phyloP scores from a whole-genome alignment of 225 moss, liverwort and hornwort genomes.

The Pseudisothecium myosuroides region DNA sequence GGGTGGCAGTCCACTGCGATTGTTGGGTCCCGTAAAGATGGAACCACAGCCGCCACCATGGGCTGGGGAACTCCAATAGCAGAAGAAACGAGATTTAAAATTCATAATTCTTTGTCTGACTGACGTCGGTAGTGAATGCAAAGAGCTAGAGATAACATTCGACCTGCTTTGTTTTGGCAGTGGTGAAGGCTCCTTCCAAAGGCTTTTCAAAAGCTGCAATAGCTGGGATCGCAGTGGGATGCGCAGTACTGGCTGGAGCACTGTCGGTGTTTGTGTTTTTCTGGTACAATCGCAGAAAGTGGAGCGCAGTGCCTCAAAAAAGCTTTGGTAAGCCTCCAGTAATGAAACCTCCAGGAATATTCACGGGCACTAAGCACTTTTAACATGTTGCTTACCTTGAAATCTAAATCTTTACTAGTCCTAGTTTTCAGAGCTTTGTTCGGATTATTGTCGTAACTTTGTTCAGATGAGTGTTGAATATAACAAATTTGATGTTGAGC shows the following conservation, averaged over 20 bases:
- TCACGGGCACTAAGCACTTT: neutral
- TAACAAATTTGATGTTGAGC: neutral
- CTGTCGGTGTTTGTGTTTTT: neutral
- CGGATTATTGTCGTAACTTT: neutral
- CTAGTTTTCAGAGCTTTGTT: neutral
- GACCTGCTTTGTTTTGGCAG: slow-evolving; percentile 8
- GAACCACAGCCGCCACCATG: neutral
- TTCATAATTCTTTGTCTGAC: neutral
- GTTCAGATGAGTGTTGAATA: neutral
- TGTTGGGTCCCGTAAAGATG: neutral
- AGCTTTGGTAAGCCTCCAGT: slow-evolving; percentile 26
- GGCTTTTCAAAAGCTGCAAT: slow-evolving; percentile 8
- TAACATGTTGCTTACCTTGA: neutral
- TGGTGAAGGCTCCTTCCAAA: neutral
- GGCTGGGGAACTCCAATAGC: neutral
- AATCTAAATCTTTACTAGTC: neutral
- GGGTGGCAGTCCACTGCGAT: neutral
- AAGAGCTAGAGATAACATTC: neutral
- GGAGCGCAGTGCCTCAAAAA: neutral
- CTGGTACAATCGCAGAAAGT: neutral
- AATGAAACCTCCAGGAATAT: neutral
- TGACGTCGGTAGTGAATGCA: neutral
- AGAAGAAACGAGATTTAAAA: neutral
- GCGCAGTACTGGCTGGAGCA: neutral
- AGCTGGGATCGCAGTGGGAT: slow-evolving; percentile 8